phyloP scores from a whole-genome alignment of 768 basidiomycete species.

The Leccinum aurantiacum region DNA sequence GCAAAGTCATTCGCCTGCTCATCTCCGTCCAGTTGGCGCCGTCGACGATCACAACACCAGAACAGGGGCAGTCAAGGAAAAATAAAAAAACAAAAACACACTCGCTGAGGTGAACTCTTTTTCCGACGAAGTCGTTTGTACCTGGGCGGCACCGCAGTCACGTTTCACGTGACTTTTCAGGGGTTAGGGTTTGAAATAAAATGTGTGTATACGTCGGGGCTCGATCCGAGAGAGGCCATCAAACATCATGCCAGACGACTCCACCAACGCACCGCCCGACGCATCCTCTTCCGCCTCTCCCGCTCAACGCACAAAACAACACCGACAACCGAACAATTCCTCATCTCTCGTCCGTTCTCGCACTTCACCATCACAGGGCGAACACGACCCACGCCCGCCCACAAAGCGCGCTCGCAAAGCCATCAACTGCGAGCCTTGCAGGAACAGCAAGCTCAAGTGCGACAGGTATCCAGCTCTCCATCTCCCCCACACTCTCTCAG shows the following conservation, averaged over 20 bases:
- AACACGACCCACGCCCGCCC: slow-evolving; percentile 63
- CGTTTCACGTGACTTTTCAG: slow-evolving; percentile 19
- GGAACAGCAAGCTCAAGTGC: slow-evolving; percentile 86
- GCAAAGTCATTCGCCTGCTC: not conserved
- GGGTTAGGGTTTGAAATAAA: slow-evolving; percentile 32
- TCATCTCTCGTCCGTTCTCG: slow-evolving; percentile 46
- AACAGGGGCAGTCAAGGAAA: not conserved
- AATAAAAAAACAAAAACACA: not conserved
- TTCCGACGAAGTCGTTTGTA: not conserved
- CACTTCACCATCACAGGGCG: slow-evolving; percentile 46
- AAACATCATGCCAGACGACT: slow-evolving; percentile 35
- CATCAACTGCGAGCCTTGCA: slow-evolving; percentile 87
- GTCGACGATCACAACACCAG: not conserved
- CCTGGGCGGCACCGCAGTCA: slow-evolving; percentile 8
- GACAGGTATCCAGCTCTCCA: slow-evolving; percentile 56
- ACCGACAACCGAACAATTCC: slow-evolving; percentile 17
- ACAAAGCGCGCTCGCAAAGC: slow-evolving; percentile 84
- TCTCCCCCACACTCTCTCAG: not conserved
- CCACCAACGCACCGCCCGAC: slow-evolving; percentile 13
- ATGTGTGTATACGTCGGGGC: slow-evolving; percentile 12
- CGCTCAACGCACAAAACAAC: slow-evolving; percentile 21
- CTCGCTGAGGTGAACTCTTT: not conserved
- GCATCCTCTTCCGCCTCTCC: slow-evolving; percentile 15
- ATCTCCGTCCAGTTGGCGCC: not conserved
- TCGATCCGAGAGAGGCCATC: slow-evolving; percentile 27